Percentiles rank a stretch among this genome's conserved stretches.
These are phyloP conservation scores for Albatrellus ellisii DNA, from an alignment of 768 basidiomycete species.

Conservation along the genomic window DNA sequence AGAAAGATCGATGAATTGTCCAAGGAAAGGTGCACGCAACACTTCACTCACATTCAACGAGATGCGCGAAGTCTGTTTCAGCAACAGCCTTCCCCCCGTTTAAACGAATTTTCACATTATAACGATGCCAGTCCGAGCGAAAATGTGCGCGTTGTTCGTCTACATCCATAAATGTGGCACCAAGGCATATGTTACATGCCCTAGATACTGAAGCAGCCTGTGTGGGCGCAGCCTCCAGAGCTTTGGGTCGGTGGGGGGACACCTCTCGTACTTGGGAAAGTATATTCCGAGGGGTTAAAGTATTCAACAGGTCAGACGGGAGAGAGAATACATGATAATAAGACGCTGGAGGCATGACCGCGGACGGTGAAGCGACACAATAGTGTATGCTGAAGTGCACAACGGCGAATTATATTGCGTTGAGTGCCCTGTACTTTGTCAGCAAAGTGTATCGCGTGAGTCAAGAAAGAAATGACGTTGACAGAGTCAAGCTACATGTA, in stretches of 20 bases:
- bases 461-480: too few relatives aligned
- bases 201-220: slow-evolving; percentile 28
- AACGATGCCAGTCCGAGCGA: slow-evolving; percentile 95
- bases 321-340: slow-evolving; percentile 62
- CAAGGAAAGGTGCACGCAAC: background rate
- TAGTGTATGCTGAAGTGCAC: background rate
- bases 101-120: slow-evolving; percentile 82
- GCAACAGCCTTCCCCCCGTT: slow-evolving; percentile 47
- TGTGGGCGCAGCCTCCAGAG: slow-evolving; percentile 16
- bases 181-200: slow-evolving; percentile 63
- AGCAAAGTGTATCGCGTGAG: too few relatives aligned
- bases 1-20: background rate
- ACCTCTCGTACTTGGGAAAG: slow-evolving; percentile 20
- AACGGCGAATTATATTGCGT: too few relatives aligned
- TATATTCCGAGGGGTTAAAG: slow-evolving; percentile 55
- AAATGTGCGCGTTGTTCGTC: slow-evolving; percentile 81
- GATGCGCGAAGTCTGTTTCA: slow-evolving; percentile 57
- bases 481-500: too few relatives aligned
- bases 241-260: slow-evolving; percentile 22
- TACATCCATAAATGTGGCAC: slow-evolving; percentile 54
- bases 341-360: slow-evolving; percentile 6
- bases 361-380: background rate
- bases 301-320: slow-evolving; percentile 53
- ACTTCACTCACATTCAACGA: slow-evolving; percentile 63
- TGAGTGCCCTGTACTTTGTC: too few relatives aligned